These are phyloP conservation scores for Beauveria caledonica DNA, from an alignment of 2,329 filamentous ascomycete species.

Conservation along the genomic window DNA sequence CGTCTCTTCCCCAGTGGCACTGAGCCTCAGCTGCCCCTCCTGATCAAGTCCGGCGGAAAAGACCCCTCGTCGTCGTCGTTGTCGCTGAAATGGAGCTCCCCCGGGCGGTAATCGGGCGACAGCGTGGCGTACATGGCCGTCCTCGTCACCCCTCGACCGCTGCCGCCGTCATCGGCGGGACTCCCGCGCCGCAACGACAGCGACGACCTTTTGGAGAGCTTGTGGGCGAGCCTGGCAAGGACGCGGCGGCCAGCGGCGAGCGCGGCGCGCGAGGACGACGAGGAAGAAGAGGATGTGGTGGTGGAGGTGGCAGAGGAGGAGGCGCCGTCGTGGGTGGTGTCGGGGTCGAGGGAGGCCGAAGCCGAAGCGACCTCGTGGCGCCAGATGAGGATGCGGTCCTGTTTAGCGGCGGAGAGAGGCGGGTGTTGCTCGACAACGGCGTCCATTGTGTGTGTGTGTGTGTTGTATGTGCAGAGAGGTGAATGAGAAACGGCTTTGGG, in stretches of 20 bases:
- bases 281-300: constrained; percentile 20
- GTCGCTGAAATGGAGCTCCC: background rate
- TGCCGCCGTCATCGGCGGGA: too few relatives aligned
- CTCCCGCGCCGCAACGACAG: too few relatives aligned
- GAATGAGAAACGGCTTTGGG: background rate
- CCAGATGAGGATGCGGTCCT: constrained; percentile 41
- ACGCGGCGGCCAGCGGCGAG: constrained; percentile 12
- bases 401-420: constrained; percentile 20
- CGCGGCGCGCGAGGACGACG: constrained; percentile 15
- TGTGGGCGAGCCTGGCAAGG: constrained; percentile 17
- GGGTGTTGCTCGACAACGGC: constrained; percentile 6
- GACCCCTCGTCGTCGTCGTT: constrained; percentile 5
- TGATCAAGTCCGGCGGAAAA: too few relatives aligned
- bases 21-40: too few relatives aligned
- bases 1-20: too few relatives aligned
- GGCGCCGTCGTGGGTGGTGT: constrained; percentile 19
- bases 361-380: constrained; percentile 44
- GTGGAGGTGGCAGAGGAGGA: constrained; percentile 23
- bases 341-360: constrained; percentile 24
- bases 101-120: background rate
- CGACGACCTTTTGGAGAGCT: constrained; percentile 12
- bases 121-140: constrained; percentile 25
- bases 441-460: background rate
- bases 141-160: constrained; percentile 2
- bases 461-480: background rate